Conservation (phyloP, 2,329 filamentous ascomycete species). For the Alternaria viburni region DNA sequence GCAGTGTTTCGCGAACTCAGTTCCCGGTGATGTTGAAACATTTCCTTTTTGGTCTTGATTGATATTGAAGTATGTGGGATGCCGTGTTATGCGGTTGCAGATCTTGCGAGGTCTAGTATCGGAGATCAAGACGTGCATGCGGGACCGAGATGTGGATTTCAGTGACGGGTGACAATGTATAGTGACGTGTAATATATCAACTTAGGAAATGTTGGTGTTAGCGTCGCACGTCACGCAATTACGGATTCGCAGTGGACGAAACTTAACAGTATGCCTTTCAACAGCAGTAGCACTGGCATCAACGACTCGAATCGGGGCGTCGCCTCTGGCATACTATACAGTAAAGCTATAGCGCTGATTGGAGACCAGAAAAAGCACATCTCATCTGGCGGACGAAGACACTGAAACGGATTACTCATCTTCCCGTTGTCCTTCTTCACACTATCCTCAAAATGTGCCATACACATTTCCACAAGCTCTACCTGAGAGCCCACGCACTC, state of each 20-base stretch:
- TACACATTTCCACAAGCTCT: not conserved
- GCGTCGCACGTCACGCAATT: not conserved
- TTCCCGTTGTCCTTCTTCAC: not conserved
- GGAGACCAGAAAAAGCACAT: not conserved
- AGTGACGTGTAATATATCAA: not conserved
- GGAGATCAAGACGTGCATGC: not conserved
- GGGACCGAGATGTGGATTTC: not conserved
- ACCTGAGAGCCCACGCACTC: too few species aligned
- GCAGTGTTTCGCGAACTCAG: not conserved
- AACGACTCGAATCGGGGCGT: not conserved
- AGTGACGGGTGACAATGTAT: not conserved
- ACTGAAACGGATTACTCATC: not conserved
- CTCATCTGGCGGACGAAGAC: not conserved
- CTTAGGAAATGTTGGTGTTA: fast-evolving
- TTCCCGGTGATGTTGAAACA: not conserved
- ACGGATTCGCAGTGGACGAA: not conserved
- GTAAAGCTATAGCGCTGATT: not conserved
- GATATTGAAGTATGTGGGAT: not conserved
- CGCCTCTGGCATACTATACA: not conserved
- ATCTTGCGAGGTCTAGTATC: not conserved
- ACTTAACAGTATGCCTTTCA: not conserved
- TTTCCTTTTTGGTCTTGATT: not conserved
- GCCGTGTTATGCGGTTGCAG: not conserved
- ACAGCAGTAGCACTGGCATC: not conserved
- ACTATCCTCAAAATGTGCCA: not conserved